These are phyloP conservation scores for Botryosphaeria dothidea DNA, from an alignment of 2,329 filamentous ascomycete species.

Conservation along the genomic window DNA sequence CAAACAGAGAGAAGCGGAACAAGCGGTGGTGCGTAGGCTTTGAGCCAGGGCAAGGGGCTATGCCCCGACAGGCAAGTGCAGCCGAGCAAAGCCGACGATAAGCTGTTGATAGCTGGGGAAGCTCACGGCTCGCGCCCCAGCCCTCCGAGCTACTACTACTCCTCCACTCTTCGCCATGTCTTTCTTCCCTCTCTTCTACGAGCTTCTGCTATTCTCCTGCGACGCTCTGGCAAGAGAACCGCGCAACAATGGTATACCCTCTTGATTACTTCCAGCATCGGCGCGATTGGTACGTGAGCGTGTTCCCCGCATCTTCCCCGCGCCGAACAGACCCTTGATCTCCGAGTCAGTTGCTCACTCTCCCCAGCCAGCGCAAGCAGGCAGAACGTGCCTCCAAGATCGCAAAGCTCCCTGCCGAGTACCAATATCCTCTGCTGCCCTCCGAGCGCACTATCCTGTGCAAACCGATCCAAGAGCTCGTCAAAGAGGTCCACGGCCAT, in stretches of 20 bases:
- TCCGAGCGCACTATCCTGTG: conserved; percentile 68
- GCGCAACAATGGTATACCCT: conserved; percentile 14
- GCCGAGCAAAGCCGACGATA: conserved; percentile 15
- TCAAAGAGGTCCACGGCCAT: conserved; percentile 74
- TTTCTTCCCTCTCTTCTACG: neutral
- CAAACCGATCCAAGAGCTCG: conserved; percentile 75
- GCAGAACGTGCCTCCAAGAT: conserved; percentile 71
- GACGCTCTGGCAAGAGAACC: neutral
- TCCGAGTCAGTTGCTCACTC: neutral
- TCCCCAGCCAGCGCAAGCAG: conserved; percentile 74
- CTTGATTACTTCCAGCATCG: conserved; percentile 67
- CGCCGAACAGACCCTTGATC: neutral
- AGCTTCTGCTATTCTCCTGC: neutral
- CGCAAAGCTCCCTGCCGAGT: conserved; percentile 62
- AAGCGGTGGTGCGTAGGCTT: neutral
- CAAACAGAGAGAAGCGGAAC: neutral
- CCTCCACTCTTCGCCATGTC: neutral
- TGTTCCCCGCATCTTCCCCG: conserved; percentile 10
- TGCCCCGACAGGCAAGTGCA: neutral
- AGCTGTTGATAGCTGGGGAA: conserved; percentile 1
- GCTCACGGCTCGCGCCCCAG: neutral
- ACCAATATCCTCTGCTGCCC: conserved; percentile 65
- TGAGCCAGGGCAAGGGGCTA: neutral
- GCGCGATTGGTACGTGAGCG: conserved; percentile 63
- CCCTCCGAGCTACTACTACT: neutral